A percentile compares a stretch with the other conserved stretches of the same genome.
phyloP scores from a whole-genome alignment of 2,329 filamentous ascomycete species.

The Hypoxylon rubiginosum region DNA sequence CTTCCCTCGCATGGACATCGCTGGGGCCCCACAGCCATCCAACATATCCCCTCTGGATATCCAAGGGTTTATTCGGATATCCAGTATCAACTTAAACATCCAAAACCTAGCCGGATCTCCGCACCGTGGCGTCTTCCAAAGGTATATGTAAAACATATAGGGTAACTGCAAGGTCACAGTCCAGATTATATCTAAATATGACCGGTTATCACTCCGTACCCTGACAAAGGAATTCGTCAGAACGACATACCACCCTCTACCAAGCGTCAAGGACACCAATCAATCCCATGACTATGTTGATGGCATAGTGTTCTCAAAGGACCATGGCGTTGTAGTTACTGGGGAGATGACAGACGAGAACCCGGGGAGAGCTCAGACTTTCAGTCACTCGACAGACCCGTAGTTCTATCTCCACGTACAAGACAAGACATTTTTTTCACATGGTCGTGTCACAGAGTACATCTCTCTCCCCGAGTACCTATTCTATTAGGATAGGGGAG shows the following conservation, averaged over 20 bases:
- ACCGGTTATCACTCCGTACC: too few species aligned
- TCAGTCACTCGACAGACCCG: constrained; percentile 1
- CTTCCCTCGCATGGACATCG: too few species aligned
- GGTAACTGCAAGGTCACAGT: too few species aligned
- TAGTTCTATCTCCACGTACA: constrained; percentile 1
- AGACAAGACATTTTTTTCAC: not conserved
- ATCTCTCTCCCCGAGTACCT: not conserved
- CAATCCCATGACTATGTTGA: not conserved
- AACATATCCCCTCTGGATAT: too few species aligned
- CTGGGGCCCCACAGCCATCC: too few species aligned
- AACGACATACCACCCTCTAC: not conserved
- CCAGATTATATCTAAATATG: too few species aligned
- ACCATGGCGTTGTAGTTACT: not conserved
- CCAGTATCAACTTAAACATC: too few species aligned
- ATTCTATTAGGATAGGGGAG: not conserved
- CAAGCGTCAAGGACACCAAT: not conserved
- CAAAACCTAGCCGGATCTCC: too few species aligned
- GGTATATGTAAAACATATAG: too few species aligned
- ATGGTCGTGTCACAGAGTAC: not conserved
- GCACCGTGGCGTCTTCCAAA: too few species aligned
- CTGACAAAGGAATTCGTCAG: constrained; percentile 2
- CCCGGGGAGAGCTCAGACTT: not conserved
- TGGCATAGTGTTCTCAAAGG: not conserved
- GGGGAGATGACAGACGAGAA: not conserved
- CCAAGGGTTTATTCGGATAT: too few species aligned